Evolutionary conservation across 1,284 basidiomycete genomes (phyloP), one percentile per base, ranked within the genome.

Genomic region (Ceratobasidium sp.): DNA sequence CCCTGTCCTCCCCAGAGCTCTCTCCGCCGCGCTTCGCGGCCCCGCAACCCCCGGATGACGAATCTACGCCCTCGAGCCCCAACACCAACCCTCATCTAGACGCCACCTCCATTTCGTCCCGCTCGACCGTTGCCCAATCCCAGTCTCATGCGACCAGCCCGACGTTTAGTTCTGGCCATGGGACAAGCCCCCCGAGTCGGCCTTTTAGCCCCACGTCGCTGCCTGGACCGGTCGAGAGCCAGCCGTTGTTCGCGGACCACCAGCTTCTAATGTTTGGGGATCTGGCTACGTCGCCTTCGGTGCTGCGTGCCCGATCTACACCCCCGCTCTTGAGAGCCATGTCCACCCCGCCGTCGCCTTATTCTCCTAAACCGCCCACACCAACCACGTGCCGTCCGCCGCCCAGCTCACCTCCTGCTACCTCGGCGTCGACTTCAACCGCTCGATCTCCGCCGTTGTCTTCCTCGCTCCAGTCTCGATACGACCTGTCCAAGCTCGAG

Each of bases 271-370:
- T 69, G 39, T 69, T 41, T 34, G 34, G 37, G 13, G 49, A 63
- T 6, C 22, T 49, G 13, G 49, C 27, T 0, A 19, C 46, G 31
- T 24, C 46, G 22, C 29, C 19, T 16, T 9, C 56, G 14, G 5
- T 29, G n/a, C 14, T 34, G n/a, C 64, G 64, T 1, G 48, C 49
- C 9, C 48, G 46, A 49, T 64, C 64, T 4, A 53, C 49, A 1
- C 64, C 64, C 11, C 64, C 64, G 8, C 29, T 66, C 19, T 1
- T 24, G n/a, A 48, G 64, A 19, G 48, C 64, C 7, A 51, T 66
- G 49, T 66, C 64, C 3, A 66, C 34, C 24, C 68, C 68, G 6
- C 68, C 68, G 19, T 71, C 68, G 8, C 68, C 68, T 19, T 71
- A 71, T 19, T 62, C 59, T 5, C 37, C 59, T 43, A 51, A 34